Evolutionary conservation across 2,329 filamentous ascomycete species (phyloP).

Genomic region (Tolypocladium pustulatum): DNA sequence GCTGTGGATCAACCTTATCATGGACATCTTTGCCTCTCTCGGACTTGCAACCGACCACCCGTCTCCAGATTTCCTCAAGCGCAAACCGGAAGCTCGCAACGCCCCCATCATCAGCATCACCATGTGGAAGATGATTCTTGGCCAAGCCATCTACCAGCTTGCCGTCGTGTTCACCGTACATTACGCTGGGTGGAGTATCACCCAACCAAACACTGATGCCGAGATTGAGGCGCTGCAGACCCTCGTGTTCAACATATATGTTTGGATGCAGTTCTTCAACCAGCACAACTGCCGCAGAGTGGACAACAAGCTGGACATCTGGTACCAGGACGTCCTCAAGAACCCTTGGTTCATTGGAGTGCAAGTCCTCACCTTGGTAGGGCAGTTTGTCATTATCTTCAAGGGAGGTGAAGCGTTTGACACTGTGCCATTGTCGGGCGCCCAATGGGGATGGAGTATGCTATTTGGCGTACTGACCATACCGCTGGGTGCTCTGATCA

Average conservation of each 20-base stretch:
- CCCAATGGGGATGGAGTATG: conserved; percentile 61
- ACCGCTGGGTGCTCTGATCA: conserved; percentile 41
- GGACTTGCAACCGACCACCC: conserved; percentile 53
- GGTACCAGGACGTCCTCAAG: conserved; percentile 60
- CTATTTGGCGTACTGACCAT: conserved; percentile 57
- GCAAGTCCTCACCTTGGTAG: conserved; percentile 54
- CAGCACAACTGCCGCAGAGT: conserved; percentile 69
- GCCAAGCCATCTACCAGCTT: conserved; percentile 69
- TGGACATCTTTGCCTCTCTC: conserved; percentile 59
- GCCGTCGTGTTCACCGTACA: conserved; percentile 47
- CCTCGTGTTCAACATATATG: conserved; percentile 75
- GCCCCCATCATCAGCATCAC: conserved; percentile 62
- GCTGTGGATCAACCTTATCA: conserved; percentile 59
- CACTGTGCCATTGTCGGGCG: conserved; percentile 47
- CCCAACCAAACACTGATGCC: conserved; percentile 35
- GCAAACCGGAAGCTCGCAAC: conserved; percentile 64
- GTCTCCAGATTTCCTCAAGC: conserved; percentile 42
- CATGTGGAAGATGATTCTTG: conserved; percentile 89
- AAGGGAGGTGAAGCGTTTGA: conserved; percentile 59
- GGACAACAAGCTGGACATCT: conserved; percentile 73
- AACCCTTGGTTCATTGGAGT: conserved; percentile 72
- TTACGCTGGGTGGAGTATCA: conserved; percentile 47
- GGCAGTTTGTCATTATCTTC: conserved; percentile 63
- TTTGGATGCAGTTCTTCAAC: conserved; percentile 89
- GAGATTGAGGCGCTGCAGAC: conserved; percentile 38